phyloP scores from a whole-genome alignment of 768 basidiomycete species.

The Xerocomellus chrysenteron region DNA sequence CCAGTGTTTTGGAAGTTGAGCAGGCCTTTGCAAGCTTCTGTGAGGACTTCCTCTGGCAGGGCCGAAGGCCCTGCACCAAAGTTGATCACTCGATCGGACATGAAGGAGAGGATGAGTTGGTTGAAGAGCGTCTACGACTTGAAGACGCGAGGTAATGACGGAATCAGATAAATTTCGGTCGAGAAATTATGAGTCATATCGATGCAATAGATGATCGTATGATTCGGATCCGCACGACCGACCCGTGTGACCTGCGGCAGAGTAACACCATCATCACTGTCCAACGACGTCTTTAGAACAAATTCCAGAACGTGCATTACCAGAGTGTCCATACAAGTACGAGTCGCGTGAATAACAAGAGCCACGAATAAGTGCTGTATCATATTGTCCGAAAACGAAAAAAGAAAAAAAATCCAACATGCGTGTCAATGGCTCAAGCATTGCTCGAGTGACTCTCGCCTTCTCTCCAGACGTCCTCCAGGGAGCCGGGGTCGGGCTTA shows the following conservation, averaged over 20 bases:
- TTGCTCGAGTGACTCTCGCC: constrained; percentile 27
- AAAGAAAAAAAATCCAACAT: neutral
- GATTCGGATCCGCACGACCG: too few species aligned
- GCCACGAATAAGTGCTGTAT: neutral
- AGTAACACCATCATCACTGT: neutral
- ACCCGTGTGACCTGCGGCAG: too few species aligned
- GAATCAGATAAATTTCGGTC: neutral
- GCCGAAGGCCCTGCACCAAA: constrained; percentile 95
- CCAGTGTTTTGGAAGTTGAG: constrained; percentile 89
- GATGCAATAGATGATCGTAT: neutral
- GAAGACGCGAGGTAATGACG: neutral
- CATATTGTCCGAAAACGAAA: neutral
- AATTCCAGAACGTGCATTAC: neutral
- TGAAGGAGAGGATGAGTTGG: constrained; percentile 4
- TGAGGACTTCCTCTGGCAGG: constrained; percentile 81
- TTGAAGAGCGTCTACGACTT: neutral
- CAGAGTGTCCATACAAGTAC: neutral
- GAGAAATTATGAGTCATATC: neutral
- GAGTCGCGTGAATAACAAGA: neutral
- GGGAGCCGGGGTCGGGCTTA: constrained; percentile 5
- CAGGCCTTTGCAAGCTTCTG: constrained; percentile 80
- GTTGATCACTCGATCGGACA: constrained; percentile 64
- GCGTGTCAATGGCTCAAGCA: constrained; percentile 12
- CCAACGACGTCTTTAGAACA: neutral
- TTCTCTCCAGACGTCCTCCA: constrained; percentile 32